These are phyloP conservation scores for Diaporthe humulicola DNA, from an alignment of 2,329 filamentous ascomycete genomes.

Conservation along the genomic window DNA sequence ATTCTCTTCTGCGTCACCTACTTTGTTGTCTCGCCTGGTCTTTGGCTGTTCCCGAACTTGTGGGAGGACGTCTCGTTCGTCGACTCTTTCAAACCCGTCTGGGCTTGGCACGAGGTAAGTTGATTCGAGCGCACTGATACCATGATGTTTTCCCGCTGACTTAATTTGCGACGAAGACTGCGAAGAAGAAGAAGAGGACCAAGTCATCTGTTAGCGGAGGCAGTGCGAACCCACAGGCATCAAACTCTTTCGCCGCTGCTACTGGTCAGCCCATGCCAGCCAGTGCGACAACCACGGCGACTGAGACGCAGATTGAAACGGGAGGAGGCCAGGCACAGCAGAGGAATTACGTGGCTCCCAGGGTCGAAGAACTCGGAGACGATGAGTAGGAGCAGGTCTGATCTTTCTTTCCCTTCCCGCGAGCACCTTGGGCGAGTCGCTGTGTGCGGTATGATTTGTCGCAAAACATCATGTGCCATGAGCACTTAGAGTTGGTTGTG, in stretches of 20 bases:
- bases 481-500: neutral
- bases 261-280: slow-evolving; percentile 67
- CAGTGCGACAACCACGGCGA: slow-evolving; percentile 69
- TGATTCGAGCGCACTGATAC: neutral
- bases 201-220: slow-evolving; percentile 49
- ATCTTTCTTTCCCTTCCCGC: slow-evolving; percentile 1
- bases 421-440: neutral
- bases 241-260: slow-evolving; percentile 62
- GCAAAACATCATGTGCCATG: neutral
- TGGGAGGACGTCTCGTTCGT: slow-evolving; percentile 99
- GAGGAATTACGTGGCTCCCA: slow-evolving; percentile 59
- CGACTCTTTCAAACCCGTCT: slow-evolving; percentile 94
- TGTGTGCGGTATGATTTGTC: neutral
- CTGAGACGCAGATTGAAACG: slow-evolving; percentile 66
- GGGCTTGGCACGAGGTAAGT: slow-evolving; percentile 97
- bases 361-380: slow-evolving; percentile 52
- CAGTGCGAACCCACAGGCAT: slow-evolving; percentile 50
- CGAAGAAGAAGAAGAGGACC: slow-evolving; percentile 71
- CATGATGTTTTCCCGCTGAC: neutral
- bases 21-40: slow-evolving; percentile 84
- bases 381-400: slow-evolving; percentile 46
- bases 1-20: slow-evolving; percentile 96
- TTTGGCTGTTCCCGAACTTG: slow-evolving; percentile 98
- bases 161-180: slow-evolving; percentile 46
- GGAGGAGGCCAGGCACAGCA: slow-evolving; percentile 52